Evolutionary conservation across 73 alveolate species (phyloP).

Genomic region (Paraurostyla sp.): DNA sequence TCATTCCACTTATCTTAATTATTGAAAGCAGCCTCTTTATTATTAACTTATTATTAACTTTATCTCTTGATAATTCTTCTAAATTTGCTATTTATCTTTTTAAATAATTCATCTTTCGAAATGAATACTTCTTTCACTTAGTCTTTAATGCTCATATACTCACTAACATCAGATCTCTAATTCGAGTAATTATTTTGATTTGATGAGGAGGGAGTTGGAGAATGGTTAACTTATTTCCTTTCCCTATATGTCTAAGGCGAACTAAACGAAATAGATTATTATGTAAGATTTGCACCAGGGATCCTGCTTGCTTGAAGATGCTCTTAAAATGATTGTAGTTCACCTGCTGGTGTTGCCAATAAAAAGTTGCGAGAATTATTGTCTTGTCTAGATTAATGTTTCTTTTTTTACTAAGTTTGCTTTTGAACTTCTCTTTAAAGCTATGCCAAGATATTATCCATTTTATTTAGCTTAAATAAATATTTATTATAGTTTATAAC

Average conservation of each 20-base stretch:
- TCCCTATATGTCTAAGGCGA: too few relatives aligned
- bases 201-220: too few relatives aligned
- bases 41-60: background rate
- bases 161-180: background rate
- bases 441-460: slow-evolving; percentile 7
- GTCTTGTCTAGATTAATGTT: background rate
- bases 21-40: background rate
- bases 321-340: background rate
- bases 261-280: too few relatives aligned
- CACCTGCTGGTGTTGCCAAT: background rate
- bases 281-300: too few relatives aligned
- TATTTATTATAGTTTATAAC: too few relatives aligned
- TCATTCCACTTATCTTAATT: background rate
- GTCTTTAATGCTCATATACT: background rate
- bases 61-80: background rate
- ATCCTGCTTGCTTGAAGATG: background rate
- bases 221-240: too few relatives aligned
- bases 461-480: too few relatives aligned
- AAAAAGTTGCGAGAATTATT: background rate
- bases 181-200: too few relatives aligned
- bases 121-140: slow-evolving; percentile 4
- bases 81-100: background rate
- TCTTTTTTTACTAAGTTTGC: background rate
- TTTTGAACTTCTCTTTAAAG: slow-evolving; percentile 23
- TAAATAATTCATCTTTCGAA: slow-evolving; percentile 53